phyloP scores from a whole-genome alignment of 2,329 filamentous ascomycete genomes.

The Aspergillus fumigatus region DNA sequence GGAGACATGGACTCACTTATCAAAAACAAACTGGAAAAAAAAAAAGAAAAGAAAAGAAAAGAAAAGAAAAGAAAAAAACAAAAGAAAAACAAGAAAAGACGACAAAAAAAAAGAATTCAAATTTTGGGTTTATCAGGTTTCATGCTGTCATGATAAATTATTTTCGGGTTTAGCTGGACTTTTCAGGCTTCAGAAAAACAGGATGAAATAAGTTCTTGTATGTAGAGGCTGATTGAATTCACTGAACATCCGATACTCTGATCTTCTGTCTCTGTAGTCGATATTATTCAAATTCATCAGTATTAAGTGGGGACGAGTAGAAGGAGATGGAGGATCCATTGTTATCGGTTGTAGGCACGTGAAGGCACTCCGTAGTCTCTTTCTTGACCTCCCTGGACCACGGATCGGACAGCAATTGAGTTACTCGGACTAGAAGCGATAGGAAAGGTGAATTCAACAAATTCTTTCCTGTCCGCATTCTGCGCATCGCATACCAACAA shows the following conservation, averaged over 20 bases:
- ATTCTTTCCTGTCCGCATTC: not conserved
- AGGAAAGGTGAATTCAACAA: not conserved
- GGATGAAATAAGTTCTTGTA: not conserved
- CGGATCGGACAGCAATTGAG: not conserved
- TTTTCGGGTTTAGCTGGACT: not conserved
- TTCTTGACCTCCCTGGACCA: not conserved
- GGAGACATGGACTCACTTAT: not conserved
- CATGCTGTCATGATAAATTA: not conserved
- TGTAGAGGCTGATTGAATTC: not conserved
- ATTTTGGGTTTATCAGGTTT: not conserved
- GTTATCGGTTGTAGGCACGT: not conserved
- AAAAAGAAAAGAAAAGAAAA: not conserved
- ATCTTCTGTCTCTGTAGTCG: not conserved
- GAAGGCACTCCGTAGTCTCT: not conserved
- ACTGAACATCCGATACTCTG: not conserved
- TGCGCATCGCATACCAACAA: constrained; percentile 1
- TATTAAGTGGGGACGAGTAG: not conserved
- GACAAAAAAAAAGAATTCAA: not conserved
- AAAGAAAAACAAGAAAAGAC: no score
- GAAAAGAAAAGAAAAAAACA: not conserved
- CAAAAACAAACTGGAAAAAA: not conserved
- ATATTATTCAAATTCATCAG: not conserved
- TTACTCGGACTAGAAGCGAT: not conserved
- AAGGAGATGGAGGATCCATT: not conserved
- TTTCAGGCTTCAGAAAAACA: not conserved